phyloP scores from a whole-genome alignment of 2,329 filamentous ascomycete genomes.

The Diaporthe australafricana region DNA sequence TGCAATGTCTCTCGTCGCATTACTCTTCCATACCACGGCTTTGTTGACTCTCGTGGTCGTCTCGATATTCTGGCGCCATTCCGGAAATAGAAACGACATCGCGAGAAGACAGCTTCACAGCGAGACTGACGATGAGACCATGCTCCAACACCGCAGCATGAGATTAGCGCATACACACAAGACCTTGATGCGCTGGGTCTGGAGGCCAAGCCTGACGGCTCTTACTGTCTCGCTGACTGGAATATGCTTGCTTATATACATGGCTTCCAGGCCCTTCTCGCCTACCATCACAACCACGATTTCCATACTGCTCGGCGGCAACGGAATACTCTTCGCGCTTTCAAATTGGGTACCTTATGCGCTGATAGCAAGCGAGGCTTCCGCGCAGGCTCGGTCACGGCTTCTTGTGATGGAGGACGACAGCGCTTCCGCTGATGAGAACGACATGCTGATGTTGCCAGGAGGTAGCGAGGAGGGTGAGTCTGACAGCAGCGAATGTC shows the following conservation, averaged over 20 bases:
- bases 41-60: background rate
- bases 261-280: background rate
- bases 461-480: background rate
- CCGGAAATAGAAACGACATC: background rate
- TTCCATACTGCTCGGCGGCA: slow-evolving; percentile 1
- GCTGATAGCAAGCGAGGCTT: slow-evolving; percentile 11
- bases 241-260: background rate
- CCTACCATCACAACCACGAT: background rate
- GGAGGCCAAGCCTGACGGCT: background rate
- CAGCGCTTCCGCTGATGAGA: background rate
- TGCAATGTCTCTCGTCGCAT: slow-evolving; percentile 4
- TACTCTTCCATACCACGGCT: slow-evolving; percentile 4
- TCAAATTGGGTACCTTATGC: slow-evolving; percentile 17
- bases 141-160: background rate
- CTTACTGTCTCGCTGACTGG: slow-evolving; percentile 1
- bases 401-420: background rate
- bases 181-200: background rate
- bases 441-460: background rate
- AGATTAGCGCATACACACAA: background rate
- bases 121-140: background rate
- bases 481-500: background rate
- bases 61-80: background rate
- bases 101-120: background rate
- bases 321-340: background rate
- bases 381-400: background rate